Evolutionary conservation across 139 green algal genomes (phyloP).

Genomic region (Chlamydomonas schloesseri): DNA sequence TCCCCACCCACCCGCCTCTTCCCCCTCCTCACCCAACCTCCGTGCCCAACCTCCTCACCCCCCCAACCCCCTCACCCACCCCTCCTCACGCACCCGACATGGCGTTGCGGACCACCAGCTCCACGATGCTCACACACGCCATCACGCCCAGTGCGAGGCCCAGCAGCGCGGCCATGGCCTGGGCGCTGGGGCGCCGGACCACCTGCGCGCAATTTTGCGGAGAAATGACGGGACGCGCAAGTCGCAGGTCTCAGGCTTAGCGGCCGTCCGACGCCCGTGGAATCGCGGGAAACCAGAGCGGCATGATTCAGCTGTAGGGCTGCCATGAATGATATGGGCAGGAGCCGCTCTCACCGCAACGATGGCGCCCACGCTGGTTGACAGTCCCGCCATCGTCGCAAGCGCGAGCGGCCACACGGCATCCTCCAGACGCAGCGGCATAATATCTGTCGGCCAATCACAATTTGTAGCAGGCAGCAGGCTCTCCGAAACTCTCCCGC

Average conservation of each 20-base stretch:
- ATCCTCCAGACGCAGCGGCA: background rate
- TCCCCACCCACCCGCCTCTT: too few species aligned
- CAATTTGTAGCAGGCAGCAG: too few species aligned
- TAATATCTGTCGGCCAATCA: too few species aligned
- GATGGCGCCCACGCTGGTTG: conserved; percentile 74
- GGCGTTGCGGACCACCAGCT: conserved; percentile 84
- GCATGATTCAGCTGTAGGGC: background rate
- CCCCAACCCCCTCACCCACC: too few species aligned
- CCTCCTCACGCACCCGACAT: too few species aligned
- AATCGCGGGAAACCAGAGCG: background rate
- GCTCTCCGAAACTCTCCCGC: too few species aligned
- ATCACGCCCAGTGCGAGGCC: conserved; percentile 85
- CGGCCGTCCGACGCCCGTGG: background rate
- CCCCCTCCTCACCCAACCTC: too few species aligned
- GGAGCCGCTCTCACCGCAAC: conserved; percentile 65
- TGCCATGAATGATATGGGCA: background rate
- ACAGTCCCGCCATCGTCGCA: conserved; percentile 66
- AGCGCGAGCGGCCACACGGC: conserved; percentile 57
- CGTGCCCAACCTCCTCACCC: too few species aligned
- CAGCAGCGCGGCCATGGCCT: conserved; percentile 81
- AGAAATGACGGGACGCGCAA: background rate
- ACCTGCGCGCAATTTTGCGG: conserved; percentile 19
- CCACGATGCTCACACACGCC: conserved; percentile 79
- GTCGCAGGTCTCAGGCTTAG: background rate
- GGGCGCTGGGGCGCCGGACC: conserved; percentile 71